phyloP scores from a whole-genome alignment of 148 eudicot species.

The Rhododendron ovatum region DNA sequence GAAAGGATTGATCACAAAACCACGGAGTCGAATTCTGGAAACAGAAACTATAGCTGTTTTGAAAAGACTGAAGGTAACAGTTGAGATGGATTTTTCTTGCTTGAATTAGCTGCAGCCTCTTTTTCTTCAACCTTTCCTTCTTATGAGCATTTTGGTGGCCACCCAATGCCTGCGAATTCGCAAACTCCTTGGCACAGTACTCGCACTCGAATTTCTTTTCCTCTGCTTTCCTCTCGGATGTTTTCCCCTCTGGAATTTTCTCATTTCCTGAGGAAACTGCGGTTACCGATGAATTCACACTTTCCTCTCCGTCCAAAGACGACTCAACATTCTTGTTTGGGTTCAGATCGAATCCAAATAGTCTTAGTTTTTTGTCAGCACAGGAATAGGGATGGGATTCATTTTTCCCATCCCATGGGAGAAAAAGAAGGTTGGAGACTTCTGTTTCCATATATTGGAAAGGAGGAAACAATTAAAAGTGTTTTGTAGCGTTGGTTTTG shows the following conservation, averaged over 20 bases:
- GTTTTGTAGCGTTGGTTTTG: background rate
- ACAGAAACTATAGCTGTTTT: conserved; percentile 13
- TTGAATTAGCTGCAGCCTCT: conserved; percentile 63
- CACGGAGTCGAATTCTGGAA: conserved; percentile 17
- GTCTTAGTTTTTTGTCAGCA: conserved; percentile 56
- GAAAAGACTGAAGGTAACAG: conserved; percentile 43
- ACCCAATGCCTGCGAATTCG: conserved; percentile 83
- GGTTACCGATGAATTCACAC: conserved; percentile 52
- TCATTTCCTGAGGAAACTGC: conserved; percentile 29
- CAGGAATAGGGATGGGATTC: conserved; percentile 18
- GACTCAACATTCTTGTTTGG: conserved; percentile 2
- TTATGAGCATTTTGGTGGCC: conserved; percentile 96
- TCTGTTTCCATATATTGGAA: conserved; percentile 20
- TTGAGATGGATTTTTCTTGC: conserved; percentile 64
- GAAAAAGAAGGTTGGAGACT: conserved; percentile 16
- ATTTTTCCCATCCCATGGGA: conserved; percentile 19
- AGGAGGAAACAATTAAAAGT: background rate
- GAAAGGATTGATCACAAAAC: conserved; percentile 32
- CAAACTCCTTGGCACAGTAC: conserved; percentile 64
- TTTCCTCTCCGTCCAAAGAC: conserved; percentile 41
- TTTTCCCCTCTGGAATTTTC: background rate
- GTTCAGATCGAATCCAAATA: conserved; percentile 74
- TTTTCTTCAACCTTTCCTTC: conserved; percentile 78
- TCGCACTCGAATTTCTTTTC: conserved; percentile 65
- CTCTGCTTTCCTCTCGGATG: background rate